Base-by-base conservation (phyloP, 2,329 filamentous ascomycete genomes). In the Grosmannia serpens region DNA sequence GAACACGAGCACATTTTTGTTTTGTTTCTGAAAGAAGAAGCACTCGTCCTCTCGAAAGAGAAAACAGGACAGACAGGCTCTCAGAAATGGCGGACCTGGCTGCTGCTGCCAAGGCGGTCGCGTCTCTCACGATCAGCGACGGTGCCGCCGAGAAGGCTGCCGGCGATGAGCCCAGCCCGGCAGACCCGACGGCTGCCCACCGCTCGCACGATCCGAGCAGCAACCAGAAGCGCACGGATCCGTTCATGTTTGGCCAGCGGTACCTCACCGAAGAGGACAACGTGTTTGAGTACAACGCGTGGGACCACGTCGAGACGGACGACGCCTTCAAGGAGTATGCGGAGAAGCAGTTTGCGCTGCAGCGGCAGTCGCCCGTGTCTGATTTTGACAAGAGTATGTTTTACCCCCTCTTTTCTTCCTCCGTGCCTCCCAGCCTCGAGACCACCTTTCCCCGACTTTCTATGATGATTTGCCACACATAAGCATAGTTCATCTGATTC, bases 291-390 rank as follows among this genome's bases (percentile, higher is more conserved):
- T 96, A 94, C 82, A 99, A 99, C 72, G 94, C 94, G 44, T 99
- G 94, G 94, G 94, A 99, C 71, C 92, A 99, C 70, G 94, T 97
- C 69, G 87, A 92, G 73, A 91, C 91, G 70, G 92, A 97, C 74
- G 84, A 89, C 65, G 80, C 85, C 47, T 97, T 96, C 78, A 86
- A 87, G 68, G 83, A 88, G 68, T 96, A 94, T 72, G 86, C 91
- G 61, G 84, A 91, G 72, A 75, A 85, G 68, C 94, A 97, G 74
- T 92, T 88, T 69, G 82, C 83, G 53, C 87, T 87, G 74, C 94
- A 99, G 75, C 85, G 91, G 64, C 83, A 87, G 66, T 81, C 87
- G 62, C 92, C 91, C 59, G 94, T 96, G 55, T 91, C 87, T 50
- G 91, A 96, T 62, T 96, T 95, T 77, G 91, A 99, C 73, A 91